Percentiles rank a stretch among this genome's conserved stretches.
These are phyloP conservation scores for Phytophthora sp. DNA, from an alignment of 352 stramenopile genomes.

Conservation along the genomic window DNA sequence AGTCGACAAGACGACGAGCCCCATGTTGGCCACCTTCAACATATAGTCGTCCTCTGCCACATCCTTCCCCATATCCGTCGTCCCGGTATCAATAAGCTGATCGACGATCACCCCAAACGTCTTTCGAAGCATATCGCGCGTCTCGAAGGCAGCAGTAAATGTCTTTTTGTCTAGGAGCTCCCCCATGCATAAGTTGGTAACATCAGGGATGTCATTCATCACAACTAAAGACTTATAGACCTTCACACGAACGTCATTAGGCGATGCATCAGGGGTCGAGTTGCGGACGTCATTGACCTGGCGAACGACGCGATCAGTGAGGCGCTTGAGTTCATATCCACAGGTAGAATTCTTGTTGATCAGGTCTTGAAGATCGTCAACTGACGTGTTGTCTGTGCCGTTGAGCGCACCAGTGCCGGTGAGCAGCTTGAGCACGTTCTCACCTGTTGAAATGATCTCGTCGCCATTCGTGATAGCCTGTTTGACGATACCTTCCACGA, in stretches of 20 bases:
- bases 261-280: background rate
- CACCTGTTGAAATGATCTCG: slow-evolving; percentile 31
- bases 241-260: slow-evolving; percentile 25
- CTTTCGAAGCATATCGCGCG: slow-evolving; percentile 27
- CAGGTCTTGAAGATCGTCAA: slow-evolving; percentile 34
- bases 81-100: slow-evolving; percentile 25
- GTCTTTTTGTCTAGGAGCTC: slow-evolving; percentile 29
- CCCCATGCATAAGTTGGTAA: slow-evolving; percentile 31
- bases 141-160: slow-evolving; percentile 25
- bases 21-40: slow-evolving; percentile 40
- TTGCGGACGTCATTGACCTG: slow-evolving; percentile 22
- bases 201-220: slow-evolving; percentile 24
- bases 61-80: slow-evolving; percentile 20
- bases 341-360: slow-evolving; percentile 28
- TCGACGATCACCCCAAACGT: slow-evolving; percentile 31
- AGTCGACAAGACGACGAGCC: slow-evolving; percentile 34
- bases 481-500: slow-evolving; percentile 37
- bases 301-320: slow-evolving; percentile 22
- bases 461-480: slow-evolving; percentile 36
- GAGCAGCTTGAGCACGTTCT: slow-evolving; percentile 31
- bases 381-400: slow-evolving; percentile 15
- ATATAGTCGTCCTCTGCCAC: slow-evolving; percentile 35
- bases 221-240: slow-evolving; percentile 25
- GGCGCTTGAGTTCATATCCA: slow-evolving; percentile 28
- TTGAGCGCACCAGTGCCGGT: slow-evolving; percentile 29